Conservation (phyloP, 345 rosid genomes). For the Eucalyptus curtisii region DNA sequence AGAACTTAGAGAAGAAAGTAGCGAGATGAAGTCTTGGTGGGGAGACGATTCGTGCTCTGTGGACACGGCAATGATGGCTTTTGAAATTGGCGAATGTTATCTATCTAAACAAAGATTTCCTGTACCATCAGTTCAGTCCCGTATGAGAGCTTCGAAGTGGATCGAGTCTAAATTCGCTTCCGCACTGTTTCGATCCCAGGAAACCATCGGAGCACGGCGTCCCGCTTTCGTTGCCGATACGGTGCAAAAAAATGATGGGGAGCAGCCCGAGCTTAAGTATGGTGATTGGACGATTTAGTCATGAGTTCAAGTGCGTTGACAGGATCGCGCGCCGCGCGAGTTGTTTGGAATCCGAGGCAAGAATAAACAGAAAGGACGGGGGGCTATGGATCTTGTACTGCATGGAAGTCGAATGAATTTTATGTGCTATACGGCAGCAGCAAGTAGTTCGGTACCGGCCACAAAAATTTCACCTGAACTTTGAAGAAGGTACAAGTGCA, state of each 20-base stretch:
- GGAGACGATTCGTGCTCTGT: neutral
- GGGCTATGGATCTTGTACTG: neutral
- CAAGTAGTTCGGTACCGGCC: neutral
- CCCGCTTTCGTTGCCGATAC: neutral
- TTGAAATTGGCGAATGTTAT: neutral
- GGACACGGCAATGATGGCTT: neutral
- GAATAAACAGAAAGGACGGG: neutral
- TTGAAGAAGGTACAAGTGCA: neutral
- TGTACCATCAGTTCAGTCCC: neutral
- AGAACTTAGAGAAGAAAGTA: neutral
- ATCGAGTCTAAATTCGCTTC: neutral
- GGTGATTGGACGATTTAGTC: neutral
- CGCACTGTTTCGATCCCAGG: neutral
- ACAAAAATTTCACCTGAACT: neutral
- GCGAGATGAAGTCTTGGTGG: neutral
- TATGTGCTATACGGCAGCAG: neutral
- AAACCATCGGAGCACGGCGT: neutral
- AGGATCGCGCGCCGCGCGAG: neutral
- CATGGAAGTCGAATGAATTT: neutral
- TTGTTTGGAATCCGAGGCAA: neutral
- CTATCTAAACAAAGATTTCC: neutral
- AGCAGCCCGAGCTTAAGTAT: neutral
- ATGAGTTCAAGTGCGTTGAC: neutral
- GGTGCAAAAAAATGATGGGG: neutral
- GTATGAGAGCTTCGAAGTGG: neutral